Conservation (phyloP, 2,329 filamentous ascomycete genomes). For the Fusarium caatingaense region DNA sequence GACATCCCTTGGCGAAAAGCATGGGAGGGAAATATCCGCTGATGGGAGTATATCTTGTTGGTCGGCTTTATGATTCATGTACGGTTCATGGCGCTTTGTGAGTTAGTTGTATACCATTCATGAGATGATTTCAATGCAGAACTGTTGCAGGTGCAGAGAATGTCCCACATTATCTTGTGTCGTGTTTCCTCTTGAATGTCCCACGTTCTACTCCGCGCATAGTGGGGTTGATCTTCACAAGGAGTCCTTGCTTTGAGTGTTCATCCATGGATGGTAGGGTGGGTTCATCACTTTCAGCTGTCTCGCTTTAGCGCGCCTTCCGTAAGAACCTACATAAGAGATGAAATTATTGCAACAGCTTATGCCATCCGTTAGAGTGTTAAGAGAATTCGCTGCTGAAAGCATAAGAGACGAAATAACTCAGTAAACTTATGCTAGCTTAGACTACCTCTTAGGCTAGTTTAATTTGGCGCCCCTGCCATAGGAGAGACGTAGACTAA, state of each 20-base stretch:
- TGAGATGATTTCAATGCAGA: slow-evolving; percentile 23
- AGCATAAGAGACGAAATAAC: too few species aligned
- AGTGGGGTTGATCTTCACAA: slow-evolving; percentile 32
- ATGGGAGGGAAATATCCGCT: slow-evolving; percentile 15
- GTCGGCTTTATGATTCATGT: slow-evolving; percentile 43
- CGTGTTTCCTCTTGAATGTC: background rate
- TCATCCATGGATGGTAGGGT: too few species aligned
- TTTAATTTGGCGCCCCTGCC: too few species aligned
- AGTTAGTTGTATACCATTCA: slow-evolving; percentile 44
- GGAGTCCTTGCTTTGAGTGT: slow-evolving; percentile 4
- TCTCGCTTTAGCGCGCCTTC: background rate
- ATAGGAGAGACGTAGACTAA: too few species aligned
- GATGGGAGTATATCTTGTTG: slow-evolving; percentile 12
- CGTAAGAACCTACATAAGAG: background rate
- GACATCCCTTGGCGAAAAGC: slow-evolving; percentile 2
- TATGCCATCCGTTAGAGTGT: background rate
- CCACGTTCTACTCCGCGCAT: background rate
- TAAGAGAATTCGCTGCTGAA: background rate
- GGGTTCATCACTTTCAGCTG: background rate
- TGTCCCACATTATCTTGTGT: background rate
- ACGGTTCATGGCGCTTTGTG: slow-evolving; percentile 17
- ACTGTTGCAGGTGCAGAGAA: background rate
- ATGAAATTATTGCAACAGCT: background rate
- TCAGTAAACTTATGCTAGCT: too few species aligned
- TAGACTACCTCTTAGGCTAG: too few species aligned